Conservation (phyloP, 2,329 filamentous ascomycete genomes). For the Penicillium frequentans region DNA sequence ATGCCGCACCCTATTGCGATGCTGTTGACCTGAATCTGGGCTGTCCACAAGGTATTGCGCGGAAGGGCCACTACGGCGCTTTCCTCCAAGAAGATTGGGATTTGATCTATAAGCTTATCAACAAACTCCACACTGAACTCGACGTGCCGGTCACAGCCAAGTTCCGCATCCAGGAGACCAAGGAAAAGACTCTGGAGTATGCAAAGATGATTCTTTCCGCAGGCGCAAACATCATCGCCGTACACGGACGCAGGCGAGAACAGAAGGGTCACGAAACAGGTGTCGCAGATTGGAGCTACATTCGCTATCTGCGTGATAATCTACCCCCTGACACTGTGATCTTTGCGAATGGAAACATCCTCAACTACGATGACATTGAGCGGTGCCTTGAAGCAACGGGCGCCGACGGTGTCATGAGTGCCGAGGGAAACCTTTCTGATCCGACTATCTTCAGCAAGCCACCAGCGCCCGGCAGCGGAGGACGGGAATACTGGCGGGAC, state of each 20-base stretch:
- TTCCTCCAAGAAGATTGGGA: slow-evolving; percentile 93
- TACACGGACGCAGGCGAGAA: slow-evolving; percentile 84
- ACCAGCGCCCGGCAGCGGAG: slow-evolving; percentile 64
- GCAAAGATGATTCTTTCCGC: slow-evolving; percentile 82
- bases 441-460: slow-evolving; percentile 77
- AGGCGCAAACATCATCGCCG: slow-evolving; percentile 88
- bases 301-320: slow-evolving; percentile 78
- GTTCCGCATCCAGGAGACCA: slow-evolving; percentile 84
- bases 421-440: slow-evolving; percentile 91
- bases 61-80: slow-evolving; percentile 85
- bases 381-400: slow-evolving; percentile 79
- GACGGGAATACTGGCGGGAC: slow-evolving; percentile 83
- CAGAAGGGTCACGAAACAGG: slow-evolving; percentile 97
- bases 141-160: slow-evolving; percentile 89
- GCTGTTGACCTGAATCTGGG: slow-evolving; percentile 94
- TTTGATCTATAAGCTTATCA: slow-evolving; percentile 78
- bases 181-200: slow-evolving; percentile 83
- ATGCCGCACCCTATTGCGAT: slow-evolving; percentile 85
- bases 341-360: slow-evolving; percentile 93
- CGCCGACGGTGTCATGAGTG: slow-evolving; percentile 91
- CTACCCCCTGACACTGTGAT: slow-evolving; percentile 85
- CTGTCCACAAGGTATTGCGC: slow-evolving; percentile 93
- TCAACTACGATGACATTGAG: slow-evolving; percentile 76
- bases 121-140: slow-evolving; percentile 75
- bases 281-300: slow-evolving; percentile 84